A percentile compares a stretch with the other conserved stretches of the same genome.
These are phyloP conservation scores for Ailanthus altissimus DNA, from an alignment of 345 rosid genomes.

Conservation along the genomic window DNA sequence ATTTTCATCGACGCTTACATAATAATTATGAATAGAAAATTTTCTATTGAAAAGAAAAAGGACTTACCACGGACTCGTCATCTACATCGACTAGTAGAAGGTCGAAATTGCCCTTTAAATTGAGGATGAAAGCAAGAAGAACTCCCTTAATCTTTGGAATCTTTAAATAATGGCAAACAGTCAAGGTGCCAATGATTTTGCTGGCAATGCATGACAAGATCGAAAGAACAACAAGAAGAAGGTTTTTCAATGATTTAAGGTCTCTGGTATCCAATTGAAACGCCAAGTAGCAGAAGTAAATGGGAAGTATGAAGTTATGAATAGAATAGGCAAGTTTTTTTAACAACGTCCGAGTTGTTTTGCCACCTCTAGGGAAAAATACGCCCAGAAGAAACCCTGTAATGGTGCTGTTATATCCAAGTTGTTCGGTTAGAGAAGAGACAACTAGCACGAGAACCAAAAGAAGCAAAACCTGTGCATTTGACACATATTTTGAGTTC, in stretches of 20 bases:
- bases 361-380: constrained; percentile 80
- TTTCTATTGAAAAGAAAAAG: background rate
- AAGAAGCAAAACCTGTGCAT: constrained; percentile 55
- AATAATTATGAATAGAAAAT: background rate
- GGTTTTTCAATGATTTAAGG: constrained; percentile 11
- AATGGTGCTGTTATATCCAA: constrained; percentile 44
- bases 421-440: constrained; percentile 43
- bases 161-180: constrained; percentile 50
- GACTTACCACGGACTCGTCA: constrained; percentile 28
- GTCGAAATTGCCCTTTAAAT: constrained; percentile 70
- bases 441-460: constrained; percentile 39
- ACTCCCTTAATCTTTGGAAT: constrained; percentile 57
- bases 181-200: constrained; percentile 62
- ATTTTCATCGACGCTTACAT: too few species aligned
- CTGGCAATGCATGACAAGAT: constrained; percentile 45
- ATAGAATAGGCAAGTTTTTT: constrained; percentile 62
- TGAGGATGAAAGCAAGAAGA: constrained; percentile 55
- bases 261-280: constrained; percentile 51
- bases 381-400: constrained; percentile 61
- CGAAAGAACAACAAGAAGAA: constrained; percentile 31
- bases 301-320: constrained; percentile 74
- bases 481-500: constrained; percentile 56
- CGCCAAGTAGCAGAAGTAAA: constrained; percentile 78
- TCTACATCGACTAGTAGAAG: constrained; percentile 46
- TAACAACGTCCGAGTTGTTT: constrained; percentile 66